Conservation (phyloP, 2,329 filamentous ascomycete species). For the Davidsoniella neocaledoniae region DNA sequence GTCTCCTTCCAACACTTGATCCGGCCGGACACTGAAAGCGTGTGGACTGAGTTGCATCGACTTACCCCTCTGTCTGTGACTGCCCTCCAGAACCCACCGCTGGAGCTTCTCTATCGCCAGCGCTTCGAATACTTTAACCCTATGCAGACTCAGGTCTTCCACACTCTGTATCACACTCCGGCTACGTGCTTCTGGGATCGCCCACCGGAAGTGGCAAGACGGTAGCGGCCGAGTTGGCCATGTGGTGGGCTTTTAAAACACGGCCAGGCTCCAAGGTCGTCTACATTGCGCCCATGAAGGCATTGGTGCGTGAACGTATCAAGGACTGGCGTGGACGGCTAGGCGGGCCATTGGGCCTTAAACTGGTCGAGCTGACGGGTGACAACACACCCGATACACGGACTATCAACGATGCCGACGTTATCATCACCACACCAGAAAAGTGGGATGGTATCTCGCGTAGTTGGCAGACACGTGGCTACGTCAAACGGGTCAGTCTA, state of each 20-base stretch:
- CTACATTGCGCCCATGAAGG: constrained; percentile 99
- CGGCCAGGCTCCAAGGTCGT: constrained; percentile 92
- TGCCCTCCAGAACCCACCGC: constrained; percentile 67
- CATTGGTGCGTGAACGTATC: constrained; percentile 86
- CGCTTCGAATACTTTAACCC: constrained; percentile 96
- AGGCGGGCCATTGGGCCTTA: constrained; percentile 66
- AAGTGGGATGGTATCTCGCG: constrained; percentile 99
- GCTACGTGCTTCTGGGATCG: constrained; percentile 82
- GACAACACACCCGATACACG: constrained; percentile 96
- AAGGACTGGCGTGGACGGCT: constrained; percentile 84
- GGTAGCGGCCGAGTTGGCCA: constrained; percentile 83
- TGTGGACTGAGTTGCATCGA: constrained; percentile 87
- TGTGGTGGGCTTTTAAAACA: constrained; percentile 99
- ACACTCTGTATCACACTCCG: constrained; percentile 81
- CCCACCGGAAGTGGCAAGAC: constrained; percentile 97
- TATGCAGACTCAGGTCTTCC: constrained; percentile 98
- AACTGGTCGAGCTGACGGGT: constrained; percentile 83
- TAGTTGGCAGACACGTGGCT: constrained; percentile 95
- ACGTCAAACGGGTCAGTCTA: constrained; percentile 83
- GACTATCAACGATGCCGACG: constrained; percentile 87
- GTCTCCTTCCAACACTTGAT: constrained; percentile 98
- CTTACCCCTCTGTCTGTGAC: constrained; percentile 77
- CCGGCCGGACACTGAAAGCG: constrained; percentile 88
- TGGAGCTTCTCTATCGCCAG: constrained; percentile 78
- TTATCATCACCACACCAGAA: constrained; percentile 98